phyloP scores from a whole-genome alignment of 2,329 filamentous ascomycete genomes.

The Tolypocladium capitatum region DNA sequence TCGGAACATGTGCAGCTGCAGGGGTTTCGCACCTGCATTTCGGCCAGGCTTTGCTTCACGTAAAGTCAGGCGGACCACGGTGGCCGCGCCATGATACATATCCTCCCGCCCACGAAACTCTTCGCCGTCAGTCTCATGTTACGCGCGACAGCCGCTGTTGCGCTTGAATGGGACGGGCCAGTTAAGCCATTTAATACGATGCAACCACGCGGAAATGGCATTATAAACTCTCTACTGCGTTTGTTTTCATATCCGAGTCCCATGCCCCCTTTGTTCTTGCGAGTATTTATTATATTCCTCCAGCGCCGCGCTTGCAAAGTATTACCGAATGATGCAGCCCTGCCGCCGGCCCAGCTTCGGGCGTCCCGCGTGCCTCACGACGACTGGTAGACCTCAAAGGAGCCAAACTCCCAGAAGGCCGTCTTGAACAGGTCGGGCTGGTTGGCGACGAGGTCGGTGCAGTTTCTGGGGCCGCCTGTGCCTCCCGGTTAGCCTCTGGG shows the following conservation, averaged over 20 bases:
- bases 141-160: not conserved
- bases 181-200: not conserved
- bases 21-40: too few relatives aligned
- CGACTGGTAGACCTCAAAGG: conserved; percentile 42
- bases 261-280: not conserved
- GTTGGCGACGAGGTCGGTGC: conserved; percentile 42
- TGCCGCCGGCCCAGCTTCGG: too few relatives aligned
- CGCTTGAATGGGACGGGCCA: not conserved
- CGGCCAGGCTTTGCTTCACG: too few relatives aligned
- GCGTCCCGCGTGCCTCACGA: conserved; percentile 3
- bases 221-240: not conserved
- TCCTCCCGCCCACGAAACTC: too few relatives aligned
- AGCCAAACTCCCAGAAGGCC: conserved; percentile 53
- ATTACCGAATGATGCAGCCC: not conserved
- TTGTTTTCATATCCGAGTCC: not conserved
- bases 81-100: too few relatives aligned
- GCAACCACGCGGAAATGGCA: not conserved
- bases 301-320: not conserved
- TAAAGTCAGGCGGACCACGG: too few relatives aligned
- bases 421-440: conserved; percentile 41
- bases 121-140: too few relatives aligned
- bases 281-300: not conserved
- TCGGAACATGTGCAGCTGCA: too few relatives aligned
- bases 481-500: not conserved
- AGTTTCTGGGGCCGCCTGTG: conserved; percentile 36